A percentile compares a stretch with the other conserved stretches of the same genome.
These are phyloP conservation scores for Euphorbia lathyris DNA, from an alignment of 345 rosid genomes.

Conservation along the genomic window DNA sequence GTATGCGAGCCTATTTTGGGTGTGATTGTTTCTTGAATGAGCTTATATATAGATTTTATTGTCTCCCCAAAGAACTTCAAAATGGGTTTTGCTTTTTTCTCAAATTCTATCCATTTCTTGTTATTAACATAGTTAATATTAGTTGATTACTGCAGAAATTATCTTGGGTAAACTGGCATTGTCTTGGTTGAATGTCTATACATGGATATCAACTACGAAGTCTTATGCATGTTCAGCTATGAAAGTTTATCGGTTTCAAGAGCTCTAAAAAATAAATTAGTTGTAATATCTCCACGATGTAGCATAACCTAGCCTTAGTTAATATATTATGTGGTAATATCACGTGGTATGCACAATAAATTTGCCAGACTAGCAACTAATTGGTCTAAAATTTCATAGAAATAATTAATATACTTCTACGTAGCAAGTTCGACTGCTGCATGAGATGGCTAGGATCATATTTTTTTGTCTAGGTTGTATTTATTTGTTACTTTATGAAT, in stretches of 20 bases:
- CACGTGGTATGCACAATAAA: not conserved
- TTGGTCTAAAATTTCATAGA: not conserved
- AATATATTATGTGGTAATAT: not conserved
- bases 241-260: not conserved
- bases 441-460: not conserved
- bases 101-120: not conserved
- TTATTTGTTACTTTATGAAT: constrained; percentile 1
- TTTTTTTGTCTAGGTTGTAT: not conserved
- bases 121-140: not conserved
- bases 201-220: not conserved
- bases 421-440: not conserved
- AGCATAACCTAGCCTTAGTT: not conserved
- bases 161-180: not conserved
- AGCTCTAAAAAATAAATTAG: not conserved
- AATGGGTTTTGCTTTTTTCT: no score
- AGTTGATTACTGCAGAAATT: not conserved
- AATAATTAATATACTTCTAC: not conserved
- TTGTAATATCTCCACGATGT: not conserved
- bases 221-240: not conserved
- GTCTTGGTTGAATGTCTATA: not conserved
- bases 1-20: not conserved
- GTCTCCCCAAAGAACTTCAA: no score
- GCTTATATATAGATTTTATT: no score
- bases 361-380: not conserved
- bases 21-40: not conserved